These are phyloP conservation scores for Fusarium ambrosium DNA, from an alignment of 2,329 filamentous ascomycete species.

Conservation along the genomic window DNA sequence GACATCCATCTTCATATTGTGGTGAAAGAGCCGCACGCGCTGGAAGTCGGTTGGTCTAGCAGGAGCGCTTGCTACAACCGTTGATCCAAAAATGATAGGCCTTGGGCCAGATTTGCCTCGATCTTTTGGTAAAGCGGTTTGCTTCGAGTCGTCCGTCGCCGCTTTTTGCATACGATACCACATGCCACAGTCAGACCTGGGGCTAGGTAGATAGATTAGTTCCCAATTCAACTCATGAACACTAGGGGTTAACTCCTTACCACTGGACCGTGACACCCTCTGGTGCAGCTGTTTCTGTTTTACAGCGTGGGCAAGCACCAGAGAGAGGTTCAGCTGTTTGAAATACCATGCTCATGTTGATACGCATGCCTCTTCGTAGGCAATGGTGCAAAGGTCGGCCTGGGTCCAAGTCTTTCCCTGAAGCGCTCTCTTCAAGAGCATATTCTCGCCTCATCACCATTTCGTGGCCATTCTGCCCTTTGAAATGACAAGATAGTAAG, in stretches of 20 bases:
- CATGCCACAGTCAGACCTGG: neutral
- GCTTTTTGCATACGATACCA: neutral
- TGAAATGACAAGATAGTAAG: neutral
- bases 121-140: neutral
- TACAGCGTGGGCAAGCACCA: neutral
- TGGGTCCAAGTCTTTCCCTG: neutral
- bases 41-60: no score
- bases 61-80: no score
- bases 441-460: neutral
- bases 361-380: neutral
- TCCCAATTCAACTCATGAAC: fast-evolving
- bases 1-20: no score
- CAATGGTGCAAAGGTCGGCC: neutral
- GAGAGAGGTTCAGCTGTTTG: neutral
- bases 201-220: neutral
- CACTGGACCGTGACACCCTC: neutral
- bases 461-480: neutral
- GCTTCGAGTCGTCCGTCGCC: no score
- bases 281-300: fast-evolving
- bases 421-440: neutral
- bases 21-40: no score
- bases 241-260: neutral
- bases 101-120: no score
- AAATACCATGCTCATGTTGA: neutral
- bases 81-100: no score